Evolutionary conservation across 345 rosid genomes (phyloP).

Genomic region (Brassica carinata): DNA sequence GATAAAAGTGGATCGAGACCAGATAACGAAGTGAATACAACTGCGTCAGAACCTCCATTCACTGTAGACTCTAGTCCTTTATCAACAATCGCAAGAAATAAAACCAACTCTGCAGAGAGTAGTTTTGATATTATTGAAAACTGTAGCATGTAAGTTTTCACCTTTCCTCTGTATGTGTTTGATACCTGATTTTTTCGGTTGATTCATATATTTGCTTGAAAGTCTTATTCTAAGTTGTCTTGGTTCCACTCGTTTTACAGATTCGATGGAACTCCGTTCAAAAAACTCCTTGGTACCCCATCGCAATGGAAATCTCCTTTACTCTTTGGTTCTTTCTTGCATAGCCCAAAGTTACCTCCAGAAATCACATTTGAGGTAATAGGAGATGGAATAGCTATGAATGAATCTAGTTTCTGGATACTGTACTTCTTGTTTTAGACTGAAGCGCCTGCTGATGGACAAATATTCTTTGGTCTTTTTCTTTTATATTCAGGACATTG

Average conservation of each 20-base stretch:
- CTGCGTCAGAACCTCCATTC: conserved; percentile 49
- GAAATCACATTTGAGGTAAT: conserved; percentile 89
- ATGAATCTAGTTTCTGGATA: conserved; percentile 11
- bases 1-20: conserved; percentile 59
- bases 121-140: conserved; percentile 34
- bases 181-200: conserved; percentile 13
- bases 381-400: conserved; percentile 4
- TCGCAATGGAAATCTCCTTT: conserved; percentile 97
- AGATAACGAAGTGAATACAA: conserved; percentile 39
- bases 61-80: conserved; percentile 38
- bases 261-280: conserved; percentile 83
- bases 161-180: conserved; percentile 13
- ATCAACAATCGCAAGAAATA: conserved; percentile 31
- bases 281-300: conserved; percentile 79
- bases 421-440: conserved; percentile 6
- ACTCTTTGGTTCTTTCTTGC: conserved; percentile 76
- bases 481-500: conserved; percentile 68
- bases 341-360: conserved; percentile 77
- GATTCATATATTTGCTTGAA: conserved; percentile 8
- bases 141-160: conserved; percentile 59
- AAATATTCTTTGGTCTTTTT: conserved; percentile 10
- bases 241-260: conserved; percentile 45
- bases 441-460: conserved; percentile 13
- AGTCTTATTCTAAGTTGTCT: conserved; percentile 8
- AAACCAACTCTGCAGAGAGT: conserved; percentile 48